Evolutionary conservation across 345 rosid genomes (phyloP), one percentile per base, ranked within the genome.

Genomic region (Reutealis trisperma): DNA sequence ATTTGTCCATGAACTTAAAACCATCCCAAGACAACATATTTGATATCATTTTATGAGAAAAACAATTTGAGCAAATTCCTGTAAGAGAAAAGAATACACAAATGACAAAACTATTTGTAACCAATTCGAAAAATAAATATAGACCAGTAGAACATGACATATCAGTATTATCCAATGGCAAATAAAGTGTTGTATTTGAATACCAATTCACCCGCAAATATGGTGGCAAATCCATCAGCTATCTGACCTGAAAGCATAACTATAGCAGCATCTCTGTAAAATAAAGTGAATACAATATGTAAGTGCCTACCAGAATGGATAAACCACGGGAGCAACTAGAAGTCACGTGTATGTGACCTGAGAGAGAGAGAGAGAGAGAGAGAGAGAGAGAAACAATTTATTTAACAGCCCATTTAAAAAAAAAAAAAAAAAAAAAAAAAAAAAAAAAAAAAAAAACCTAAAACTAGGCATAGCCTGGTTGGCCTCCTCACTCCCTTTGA

Each of bases 161-260:
- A 37, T 37, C 41, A 37, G 6, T 12, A 15, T 25, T 16, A 24
- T 18, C 62, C 47, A 51, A 11, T 54, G 74, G 3, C 11, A 14
- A 4, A 32, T 71, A 8, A 72, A 45, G 75, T 11, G 13, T 18
- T 37, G 32, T 12, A 25, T 37, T 52, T 63, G 24, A 19, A n/a
- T 89, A 95, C 98, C 94, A 95, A 88, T 88, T 95, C 99, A 19
- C 97, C 99, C 70, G 79, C 37, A 83, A 91, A 92, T 75, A 95
- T 78, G 21, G 97, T 92, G 30, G 93, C 91, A 85, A 95, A 83
- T 16, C 89, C 99, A 89, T 93, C 99, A 44, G 98, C 98, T 81
- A 93, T 76, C 86, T 95, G 99, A 84, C 98, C 99, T 8, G 97
- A 89, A 67, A 95, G 97, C 98, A 95, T 93, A 14, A 90, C 97